phyloP scores from a whole-genome alignment of 805 yeast genomes.

The Candida awuae region DNA sequence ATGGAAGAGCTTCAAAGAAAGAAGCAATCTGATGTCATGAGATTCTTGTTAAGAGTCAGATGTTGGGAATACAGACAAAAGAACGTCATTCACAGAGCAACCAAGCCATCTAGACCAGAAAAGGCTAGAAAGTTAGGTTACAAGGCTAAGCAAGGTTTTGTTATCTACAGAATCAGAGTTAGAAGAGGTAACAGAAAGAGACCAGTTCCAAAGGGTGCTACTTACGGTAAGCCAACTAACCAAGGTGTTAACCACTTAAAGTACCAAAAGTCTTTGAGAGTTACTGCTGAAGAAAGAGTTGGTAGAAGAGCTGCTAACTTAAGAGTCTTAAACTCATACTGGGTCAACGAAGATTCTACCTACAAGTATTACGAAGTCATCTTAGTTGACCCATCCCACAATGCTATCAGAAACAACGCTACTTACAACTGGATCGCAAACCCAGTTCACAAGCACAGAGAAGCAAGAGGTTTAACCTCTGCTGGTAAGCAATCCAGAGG shows the following conservation, averaged over 20 bases:
- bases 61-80: conserved; percentile 99
- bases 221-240: conserved; percentile 99
- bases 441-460: conserved; percentile 99
- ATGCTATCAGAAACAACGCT: conserved; percentile 97
- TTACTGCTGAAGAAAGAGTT: conserved; percentile 99
- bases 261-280: conserved; percentile 96
- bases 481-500: conserved; percentile 99
- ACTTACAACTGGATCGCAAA: conserved; percentile 99
- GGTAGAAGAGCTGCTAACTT: conserved; percentile 98
- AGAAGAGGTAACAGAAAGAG: conserved; percentile 99
- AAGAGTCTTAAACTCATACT: conserved; percentile 99
- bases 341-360: conserved; percentile 99
- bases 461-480: conserved; percentile 97
- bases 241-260: conserved; percentile 99
- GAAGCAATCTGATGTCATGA: conserved; percentile 99
- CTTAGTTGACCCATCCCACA: conserved; percentile 95
- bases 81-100: conserved; percentile 96
- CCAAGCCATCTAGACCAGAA: conserved; percentile 99
- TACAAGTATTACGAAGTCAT: conserved; percentile 99
- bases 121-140: conserved; percentile 99
- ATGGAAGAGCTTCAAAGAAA: conserved; percentile 98
- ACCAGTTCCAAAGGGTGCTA: conserved; percentile 99
- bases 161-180: conserved; percentile 96
- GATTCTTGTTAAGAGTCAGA: conserved; percentile 99
- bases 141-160: conserved; percentile 99